Evolutionary conservation across 208 protist genomes (phyloP).

Genomic region (Kentomonas sorsogonicus): DNA sequence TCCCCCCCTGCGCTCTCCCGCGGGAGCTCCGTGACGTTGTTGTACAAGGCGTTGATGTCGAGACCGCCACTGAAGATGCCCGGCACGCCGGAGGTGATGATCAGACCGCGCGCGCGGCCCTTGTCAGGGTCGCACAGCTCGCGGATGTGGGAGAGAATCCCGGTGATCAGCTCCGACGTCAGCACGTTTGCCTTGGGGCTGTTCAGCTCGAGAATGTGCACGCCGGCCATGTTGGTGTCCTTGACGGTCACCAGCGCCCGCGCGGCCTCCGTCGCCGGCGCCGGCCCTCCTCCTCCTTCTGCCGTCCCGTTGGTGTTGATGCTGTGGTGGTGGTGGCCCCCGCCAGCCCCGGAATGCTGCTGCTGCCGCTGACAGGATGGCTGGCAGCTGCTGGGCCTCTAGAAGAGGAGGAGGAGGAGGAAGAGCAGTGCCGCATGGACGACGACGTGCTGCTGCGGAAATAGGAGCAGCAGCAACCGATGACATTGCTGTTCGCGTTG

Average conservation of each 20-base stretch:
- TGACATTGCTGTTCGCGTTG: no score
- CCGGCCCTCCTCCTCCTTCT: background rate
- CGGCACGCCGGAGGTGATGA: constrained; percentile 49
- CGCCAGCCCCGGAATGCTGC: no score
- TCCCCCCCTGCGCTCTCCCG: no score
- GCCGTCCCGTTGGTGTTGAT: no score
- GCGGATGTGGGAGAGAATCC: constrained; percentile 35
- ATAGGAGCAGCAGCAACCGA: no score
- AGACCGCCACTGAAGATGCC: constrained; percentile 58
- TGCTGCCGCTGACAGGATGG: no score
- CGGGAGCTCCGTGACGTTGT: no score
- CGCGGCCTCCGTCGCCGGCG: background rate
- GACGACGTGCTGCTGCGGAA: no score
- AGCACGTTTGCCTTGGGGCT: constrained; percentile 42
- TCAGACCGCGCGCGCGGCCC: constrained; percentile 36
- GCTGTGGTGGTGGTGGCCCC: no score
- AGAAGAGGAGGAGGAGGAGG: no score
- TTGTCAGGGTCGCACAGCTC: constrained; percentile 54
- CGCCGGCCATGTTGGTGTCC: constrained; percentile 42
- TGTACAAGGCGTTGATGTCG: constrained; percentile 42
- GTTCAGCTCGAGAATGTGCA: constrained; percentile 57
- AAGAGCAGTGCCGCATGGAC: no score
- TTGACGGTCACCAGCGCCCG: constrained; percentile 21
- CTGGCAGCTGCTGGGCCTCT: no score
- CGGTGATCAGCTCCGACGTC: constrained; percentile 29